Evolutionary conservation across 2,329 filamentous ascomycete genomes (phyloP), one percentile per base, ranked within the genome.

Genomic region (Rutstroemia sp.): DNA sequence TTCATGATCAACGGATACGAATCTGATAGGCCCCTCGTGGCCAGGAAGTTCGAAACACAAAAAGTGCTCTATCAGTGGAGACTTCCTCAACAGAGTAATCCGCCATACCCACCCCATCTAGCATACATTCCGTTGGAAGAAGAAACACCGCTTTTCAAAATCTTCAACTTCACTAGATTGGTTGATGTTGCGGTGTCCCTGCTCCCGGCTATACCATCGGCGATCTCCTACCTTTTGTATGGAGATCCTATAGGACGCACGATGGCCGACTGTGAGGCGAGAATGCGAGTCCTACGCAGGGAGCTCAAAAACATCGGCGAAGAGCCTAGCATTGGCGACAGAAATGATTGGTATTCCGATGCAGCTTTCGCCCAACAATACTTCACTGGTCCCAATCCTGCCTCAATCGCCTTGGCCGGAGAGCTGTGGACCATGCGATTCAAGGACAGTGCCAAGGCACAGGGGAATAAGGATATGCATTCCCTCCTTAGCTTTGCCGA

Each of bases 291-390:
- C 30, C 23, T 44, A 7, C 37, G 30, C 5, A 6, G 10, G 4
- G 27, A 37, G 37, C 19, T 56, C 37, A 52, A 51, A 14, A 53
- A 59, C 6, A 42, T 59, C 16, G 54, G 48, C 16, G 23, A 42
- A 12, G 55, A 55, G n/a, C 41, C 21, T 7, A 57, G 37, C 17
- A 52, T 57, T 46, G 68, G 59, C 46, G 53, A 63, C 38, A 51
- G 51, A 5, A 38, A 55, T 3, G 59, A 63, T 55, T 68, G 65
- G 65, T 68, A 61, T 44, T 54, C 51, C 7, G 66, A 68, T 44
- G 69, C 73, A n/a, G 70, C 74, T 60, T 74, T 73, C 51, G 71
- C 70, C 1, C 70, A 69, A 58, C 73, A 76, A 47, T 68, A 72
- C 54, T 74, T 73, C 61, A 68, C 69, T 7, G 71, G 71, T 41